These are phyloP conservation scores for Erythrophleum fordii DNA, from an alignment of 306 rosid species.

Conservation along the genomic window DNA sequence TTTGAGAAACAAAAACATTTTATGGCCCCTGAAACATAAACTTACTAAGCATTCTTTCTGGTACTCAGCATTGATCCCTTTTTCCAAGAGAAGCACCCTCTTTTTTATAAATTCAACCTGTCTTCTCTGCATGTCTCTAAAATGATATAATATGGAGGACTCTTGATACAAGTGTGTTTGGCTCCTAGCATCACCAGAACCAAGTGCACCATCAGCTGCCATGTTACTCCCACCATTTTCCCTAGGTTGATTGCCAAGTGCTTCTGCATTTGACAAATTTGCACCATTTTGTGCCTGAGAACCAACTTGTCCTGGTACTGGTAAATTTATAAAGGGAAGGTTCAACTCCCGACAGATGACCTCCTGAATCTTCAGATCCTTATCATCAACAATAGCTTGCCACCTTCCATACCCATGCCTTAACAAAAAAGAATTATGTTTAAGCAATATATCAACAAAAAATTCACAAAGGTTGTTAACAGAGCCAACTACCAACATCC, in stretches of 20 bases:
- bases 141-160: constrained; percentile 64
- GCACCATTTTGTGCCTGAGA: constrained; percentile 61
- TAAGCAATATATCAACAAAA: constrained; percentile 29
- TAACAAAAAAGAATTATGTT: constrained; percentile 32
- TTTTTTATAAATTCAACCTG: constrained; percentile 92
- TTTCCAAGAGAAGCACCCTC: constrained; percentile 98
- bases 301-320: constrained; percentile 67
- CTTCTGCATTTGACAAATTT: constrained; percentile 41
- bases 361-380: constrained; percentile 88
- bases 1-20: constrained; percentile 2
- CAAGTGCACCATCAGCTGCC: constrained; percentile 49
- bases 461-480: constrained; percentile 18
- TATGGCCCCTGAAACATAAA: constrained; percentile 27
- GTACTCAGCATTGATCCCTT: constrained; percentile 87
- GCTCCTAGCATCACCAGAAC: constrained; percentile 49
- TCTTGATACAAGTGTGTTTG: constrained; percentile 73
- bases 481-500: background rate
- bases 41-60: constrained; percentile 89
- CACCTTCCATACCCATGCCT: constrained; percentile 99
- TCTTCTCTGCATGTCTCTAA: constrained; percentile 96
- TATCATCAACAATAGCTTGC: constrained; percentile 98
- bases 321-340: constrained; percentile 79
- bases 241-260: constrained; percentile 46
- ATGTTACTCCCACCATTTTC: constrained; percentile 54
- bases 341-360: constrained; percentile 91